Evolutionary conservation across 768 basidiomycete genomes (phyloP), one percentile per base, ranked within the genome.

Genomic region (Calvatia gigantea): DNA sequence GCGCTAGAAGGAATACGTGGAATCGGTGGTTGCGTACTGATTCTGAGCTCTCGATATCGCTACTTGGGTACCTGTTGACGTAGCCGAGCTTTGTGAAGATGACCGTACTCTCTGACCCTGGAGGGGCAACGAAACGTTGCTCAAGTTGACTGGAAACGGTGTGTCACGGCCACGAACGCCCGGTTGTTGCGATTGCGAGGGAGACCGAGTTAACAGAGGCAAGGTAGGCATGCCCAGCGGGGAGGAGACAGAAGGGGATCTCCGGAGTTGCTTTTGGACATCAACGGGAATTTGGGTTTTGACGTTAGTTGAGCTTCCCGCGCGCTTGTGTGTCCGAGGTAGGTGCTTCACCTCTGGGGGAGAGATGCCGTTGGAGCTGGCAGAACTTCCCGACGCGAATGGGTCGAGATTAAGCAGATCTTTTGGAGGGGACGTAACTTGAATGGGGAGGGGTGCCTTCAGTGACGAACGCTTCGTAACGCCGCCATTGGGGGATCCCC

Each of bases 161-260:
- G 39, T 17, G 19, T 55, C 33, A 23, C 54, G 54, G 5, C 54
- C 45, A 21, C 45, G 33, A 29, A 29, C 31, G 2, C 8, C 35
- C 19, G 32, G 19, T 17, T 19, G n/a, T 33, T 21, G 35, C 15
- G 45, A 21, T 17, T 31, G 19, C n/a, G 35, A 12, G n/a, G 9
- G 29, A 9, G 27, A 7, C 39, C 17, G 21, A n/a, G 8, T 29
- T 28, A 39, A 1, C n/a, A 29, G 41, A 7, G 54, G 45, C 8
- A 28, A 39, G 3, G 25, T 27, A 15, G 54, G 45, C 17, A 41
- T 47, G 6, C 45, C 35, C n/a, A 32, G 14, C 21, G 45, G 44
- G 15, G 53, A 54, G 5, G 54, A 55, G 9, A 55, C 15, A 7
- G 53, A 47, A 19, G 46, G 54, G 5, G 54, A 41, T 29, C 45